phyloP scores from a whole-genome alignment of 805 yeast species.

The Candida peoriensis region DNA sequence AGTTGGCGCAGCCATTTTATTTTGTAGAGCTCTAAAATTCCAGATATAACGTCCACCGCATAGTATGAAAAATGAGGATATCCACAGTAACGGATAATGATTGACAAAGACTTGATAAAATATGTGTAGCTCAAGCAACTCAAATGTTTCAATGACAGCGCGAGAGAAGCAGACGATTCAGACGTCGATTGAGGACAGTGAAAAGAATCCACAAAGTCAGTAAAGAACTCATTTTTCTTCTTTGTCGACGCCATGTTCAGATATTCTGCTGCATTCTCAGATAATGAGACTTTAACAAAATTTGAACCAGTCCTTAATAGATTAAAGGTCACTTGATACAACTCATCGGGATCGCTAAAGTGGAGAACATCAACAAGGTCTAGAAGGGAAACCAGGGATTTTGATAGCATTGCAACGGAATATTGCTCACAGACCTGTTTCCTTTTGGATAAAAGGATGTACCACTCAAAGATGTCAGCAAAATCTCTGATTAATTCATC shows the following conservation, averaged over 20 bases:
- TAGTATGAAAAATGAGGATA: constrained; percentile 20
- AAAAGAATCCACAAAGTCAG: constrained; percentile 22
- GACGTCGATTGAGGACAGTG: constrained; percentile 19
- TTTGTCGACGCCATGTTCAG: constrained; percentile 1
- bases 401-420: constrained; percentile 28
- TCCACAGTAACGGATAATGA: constrained; percentile 2
- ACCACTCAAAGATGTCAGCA: constrained; percentile 43
- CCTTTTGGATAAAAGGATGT: constrained; percentile 35
- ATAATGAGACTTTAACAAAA: constrained; percentile 5
- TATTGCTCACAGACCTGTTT: constrained; percentile 35
- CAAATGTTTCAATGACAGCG: constrained; percentile 17
- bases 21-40: background rate
- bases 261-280: background rate
- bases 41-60: constrained; percentile 3
- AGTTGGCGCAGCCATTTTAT: constrained; percentile 1
- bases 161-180: constrained; percentile 25
- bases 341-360: constrained; percentile 1
- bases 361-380: constrained; percentile 17
- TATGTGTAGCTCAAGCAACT: constrained; percentile 19
- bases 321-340: background rate
- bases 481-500: constrained; percentile 35
- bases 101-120: constrained; percentile 11
- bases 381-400: constrained; percentile 29
- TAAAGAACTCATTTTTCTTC: constrained; percentile 14
- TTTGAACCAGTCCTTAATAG: constrained; percentile 12